Evolutionary conservation across 2,329 filamentous ascomycete species (phyloP).

Genomic region (Apiospora phragmitis): DNA sequence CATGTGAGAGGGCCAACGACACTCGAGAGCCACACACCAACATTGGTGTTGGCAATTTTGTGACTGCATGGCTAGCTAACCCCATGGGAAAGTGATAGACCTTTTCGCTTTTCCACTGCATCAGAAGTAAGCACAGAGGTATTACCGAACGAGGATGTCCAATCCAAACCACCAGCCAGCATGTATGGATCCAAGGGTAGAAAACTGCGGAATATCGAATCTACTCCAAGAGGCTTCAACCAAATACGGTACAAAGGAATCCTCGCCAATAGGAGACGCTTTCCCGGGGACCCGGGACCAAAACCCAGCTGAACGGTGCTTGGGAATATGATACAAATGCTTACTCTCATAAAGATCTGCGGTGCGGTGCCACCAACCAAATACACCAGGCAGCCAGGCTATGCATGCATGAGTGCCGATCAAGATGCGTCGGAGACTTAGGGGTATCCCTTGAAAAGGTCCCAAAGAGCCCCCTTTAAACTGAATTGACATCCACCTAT

Average conservation of each 20-base stretch:
- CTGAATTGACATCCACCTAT: not conserved
- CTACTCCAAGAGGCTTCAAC: too few species aligned
- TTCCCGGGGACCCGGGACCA: too few species aligned
- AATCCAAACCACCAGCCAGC: too few species aligned
- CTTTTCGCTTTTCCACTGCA: too few species aligned
- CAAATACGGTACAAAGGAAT: too few species aligned
- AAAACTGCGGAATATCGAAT: too few species aligned
- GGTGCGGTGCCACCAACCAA: not conserved
- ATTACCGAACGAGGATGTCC: too few species aligned
- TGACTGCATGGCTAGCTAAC: not conserved
- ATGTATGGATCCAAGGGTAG: too few species aligned
- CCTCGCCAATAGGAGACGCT: too few species aligned
- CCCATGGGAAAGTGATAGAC: not conserved
- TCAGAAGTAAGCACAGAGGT: too few species aligned
- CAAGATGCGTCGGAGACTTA: not conserved
- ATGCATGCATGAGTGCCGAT: not conserved
- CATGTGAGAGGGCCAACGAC: not conserved
- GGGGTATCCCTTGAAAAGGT: not conserved
- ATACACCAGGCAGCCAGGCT: not conserved
- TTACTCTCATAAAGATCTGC: not conserved
- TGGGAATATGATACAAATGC: not conserved
- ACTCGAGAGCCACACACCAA: not conserved
- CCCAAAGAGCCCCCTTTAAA: not conserved
- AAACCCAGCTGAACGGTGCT: too few species aligned
- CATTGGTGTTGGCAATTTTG: not conserved